Percentiles rank a stretch among this genome's conserved stretches.
phyloP scores from a whole-genome alignment of 176 grass and related monocot genomes.

The Aegilops umbellulata region DNA sequence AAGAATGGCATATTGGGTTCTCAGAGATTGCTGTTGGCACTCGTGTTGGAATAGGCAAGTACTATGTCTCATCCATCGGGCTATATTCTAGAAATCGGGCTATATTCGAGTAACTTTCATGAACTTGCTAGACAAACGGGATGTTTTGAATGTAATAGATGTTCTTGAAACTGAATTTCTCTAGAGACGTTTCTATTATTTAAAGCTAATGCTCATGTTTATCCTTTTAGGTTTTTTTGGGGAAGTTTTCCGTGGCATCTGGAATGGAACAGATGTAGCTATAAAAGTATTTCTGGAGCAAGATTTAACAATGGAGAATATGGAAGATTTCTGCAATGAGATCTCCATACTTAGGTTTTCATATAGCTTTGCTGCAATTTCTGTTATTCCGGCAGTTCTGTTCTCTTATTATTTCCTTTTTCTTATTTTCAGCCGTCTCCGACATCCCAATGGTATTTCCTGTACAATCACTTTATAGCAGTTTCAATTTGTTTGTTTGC shows the following conservation, averaged over 20 bases:
- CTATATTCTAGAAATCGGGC: slow-evolving; percentile 11
- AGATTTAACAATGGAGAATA: slow-evolving; percentile 98
- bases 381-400: slow-evolving; percentile 18
- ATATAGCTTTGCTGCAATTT: slow-evolving; percentile 9
- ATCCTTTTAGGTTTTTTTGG: slow-evolving; percentile 84
- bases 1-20: slow-evolving; percentile 92
- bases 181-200: neutral
- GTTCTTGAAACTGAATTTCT: slow-evolving; percentile 19
- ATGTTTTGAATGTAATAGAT: slow-evolving; percentile 12
- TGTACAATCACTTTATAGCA: slow-evolving; percentile 18
- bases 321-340: slow-evolving; percentile 99
- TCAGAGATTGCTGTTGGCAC: slow-evolving; percentile 95
- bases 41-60: slow-evolving; percentile 96
- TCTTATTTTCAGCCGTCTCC: slow-evolving; percentile 80
- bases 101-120: neutral
- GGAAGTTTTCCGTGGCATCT: slow-evolving; percentile 92
- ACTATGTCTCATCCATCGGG: neutral
- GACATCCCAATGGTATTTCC: slow-evolving; percentile 88
- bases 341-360: slow-evolving; percentile 93
- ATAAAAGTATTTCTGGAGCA: slow-evolving; percentile 99
- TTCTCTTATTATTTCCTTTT: slow-evolving; percentile 29
- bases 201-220: slow-evolving; percentile 13
- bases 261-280: slow-evolving; percentile 98
- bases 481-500: slow-evolving; percentile 30
- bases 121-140: neutral